Conservation (phyloP, 1,284 basidiomycete genomes). For the Cystobasidium sp. region DNA sequence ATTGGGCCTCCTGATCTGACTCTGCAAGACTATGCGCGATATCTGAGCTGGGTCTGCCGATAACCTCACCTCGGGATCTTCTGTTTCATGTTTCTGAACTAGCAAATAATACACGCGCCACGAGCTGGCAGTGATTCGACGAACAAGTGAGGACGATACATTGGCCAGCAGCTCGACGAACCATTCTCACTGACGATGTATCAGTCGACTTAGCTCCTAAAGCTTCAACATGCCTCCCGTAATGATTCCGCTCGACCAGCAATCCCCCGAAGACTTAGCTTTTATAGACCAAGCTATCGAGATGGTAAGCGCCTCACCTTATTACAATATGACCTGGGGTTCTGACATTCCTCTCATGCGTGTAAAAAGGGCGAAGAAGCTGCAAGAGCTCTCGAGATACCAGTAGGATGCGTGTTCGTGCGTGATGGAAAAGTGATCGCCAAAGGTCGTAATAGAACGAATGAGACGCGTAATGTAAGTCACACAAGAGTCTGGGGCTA, state of each 20-base stretch:
- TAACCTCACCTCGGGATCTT: too few species aligned
- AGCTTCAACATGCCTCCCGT: conserved; percentile 46
- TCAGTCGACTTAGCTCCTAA: not conserved
- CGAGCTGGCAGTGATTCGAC: too few species aligned
- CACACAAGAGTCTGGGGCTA: not conserved
- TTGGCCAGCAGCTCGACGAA: not conserved
- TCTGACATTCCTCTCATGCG: not conserved
- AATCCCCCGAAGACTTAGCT: conserved; percentile 48
- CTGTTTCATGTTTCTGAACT: too few species aligned
- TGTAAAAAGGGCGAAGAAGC: conserved; percentile 69
- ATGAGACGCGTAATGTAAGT: conserved; percentile 85
- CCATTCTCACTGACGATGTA: not conserved
- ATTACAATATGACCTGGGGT: not conserved
- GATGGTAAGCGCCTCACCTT: conserved; percentile 47
- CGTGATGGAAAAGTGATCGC: conserved; percentile 76
- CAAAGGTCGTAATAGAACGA: conserved; percentile 87
- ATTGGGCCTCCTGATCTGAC: too few species aligned
- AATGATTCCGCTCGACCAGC: conserved; percentile 50
- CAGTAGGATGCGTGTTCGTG: conserved; percentile 96
- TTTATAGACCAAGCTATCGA: conserved; percentile 54
- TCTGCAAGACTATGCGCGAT: too few species aligned
- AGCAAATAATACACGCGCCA: too few species aligned
- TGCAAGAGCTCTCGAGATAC: conserved; percentile 81
- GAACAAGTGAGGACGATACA: not conserved
- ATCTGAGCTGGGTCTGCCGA: too few species aligned